Evolutionary conservation across 148 eudicot genomes (phyloP), one percentile per base, ranked within the genome.

Genomic region (Mesembryanthemum crystallinum): DNA sequence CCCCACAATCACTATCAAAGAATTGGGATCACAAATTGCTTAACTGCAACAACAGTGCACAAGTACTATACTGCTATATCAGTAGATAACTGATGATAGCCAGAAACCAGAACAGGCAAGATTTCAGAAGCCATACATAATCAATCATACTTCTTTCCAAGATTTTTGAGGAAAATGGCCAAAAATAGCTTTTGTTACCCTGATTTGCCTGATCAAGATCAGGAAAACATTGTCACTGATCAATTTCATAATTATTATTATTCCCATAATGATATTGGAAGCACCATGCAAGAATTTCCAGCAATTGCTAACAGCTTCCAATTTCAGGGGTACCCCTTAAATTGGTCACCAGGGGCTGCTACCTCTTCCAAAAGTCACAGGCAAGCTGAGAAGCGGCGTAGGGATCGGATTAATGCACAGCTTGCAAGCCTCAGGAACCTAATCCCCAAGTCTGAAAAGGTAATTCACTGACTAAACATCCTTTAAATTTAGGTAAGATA

Each of bases 351-450:
- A 11, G 49, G 43, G 25, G 75, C 78, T 51, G 78, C 78, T 24
- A 70, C 80, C 18, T 54, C 66, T 58, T 85, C 91, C 35, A 83
- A 87, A 69, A 95, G 90, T 86, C 99, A 95, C 82, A 83, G 97
- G 69, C 91, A 89, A 74, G 99, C 99, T 1, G 99, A 95, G 87
- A 95, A 95, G 81, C 82, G 97, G 8, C 94, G 99, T 23, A 80
- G 99, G 57, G 97, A 90, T 66, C 80, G 99, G 77, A 95, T 95
- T 32, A 95, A 92, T 80, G 84, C 87, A 3, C 99, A 92, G 83
- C 99, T 95, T 78, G 71, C 94, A 1, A 87, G 85, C 79, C 92
- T 95, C 52, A 83, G 96, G 83, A 90, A 89, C 73, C 87, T 90
- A 3, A 80, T 95, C 77, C 96, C 99, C 24, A 83, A 68, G 78